phyloP scores from a whole-genome alignment of 768 basidiomycete species.

The Chalciporus sphaerocephalus region DNA sequence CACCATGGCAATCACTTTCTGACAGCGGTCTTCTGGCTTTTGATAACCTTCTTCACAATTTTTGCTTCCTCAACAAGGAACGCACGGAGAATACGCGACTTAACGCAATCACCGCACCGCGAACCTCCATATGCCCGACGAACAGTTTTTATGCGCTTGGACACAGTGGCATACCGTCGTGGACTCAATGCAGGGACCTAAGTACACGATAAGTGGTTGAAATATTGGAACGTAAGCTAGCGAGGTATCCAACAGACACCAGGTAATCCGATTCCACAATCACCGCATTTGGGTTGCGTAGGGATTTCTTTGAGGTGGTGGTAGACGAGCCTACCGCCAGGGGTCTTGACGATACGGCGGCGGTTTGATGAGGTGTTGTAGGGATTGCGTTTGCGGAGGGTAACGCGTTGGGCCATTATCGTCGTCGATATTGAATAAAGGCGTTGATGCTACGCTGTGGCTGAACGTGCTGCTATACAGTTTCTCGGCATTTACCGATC shows the following conservation, averaged over 20 bases:
- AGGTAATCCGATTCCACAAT: conserved; percentile 90
- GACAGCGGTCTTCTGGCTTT: conserved; percentile 53
- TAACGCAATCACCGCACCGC: conserved; percentile 92
- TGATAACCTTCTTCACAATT: conserved; percentile 99
- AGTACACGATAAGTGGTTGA: not conserved
- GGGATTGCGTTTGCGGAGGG: conserved; percentile 95
- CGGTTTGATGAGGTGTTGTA: conserved; percentile 99
- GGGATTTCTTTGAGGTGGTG: conserved; percentile 96
- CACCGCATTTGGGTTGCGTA: conserved; percentile 93
- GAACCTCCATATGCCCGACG: conserved; percentile 96
- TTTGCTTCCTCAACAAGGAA: conserved; percentile 99
- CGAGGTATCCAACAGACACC: conserved; percentile 62
- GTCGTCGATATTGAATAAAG: conserved; percentile 1
- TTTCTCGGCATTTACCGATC: conserved; percentile 15
- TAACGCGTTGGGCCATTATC: conserved; percentile 97
- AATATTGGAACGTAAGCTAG: not conserved
- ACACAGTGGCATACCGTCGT: conserved; percentile 90
- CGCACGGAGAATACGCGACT: conserved; percentile 92
- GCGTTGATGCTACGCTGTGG: conserved; percentile 9
- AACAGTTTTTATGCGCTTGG: conserved; percentile 97
- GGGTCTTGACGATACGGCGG: conserved; percentile 94
- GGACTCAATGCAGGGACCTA: conserved; percentile 96
- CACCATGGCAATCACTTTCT: conserved; percentile 23
- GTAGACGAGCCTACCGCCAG: conserved; percentile 96
- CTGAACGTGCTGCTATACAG: conserved; percentile 23